A percentile compares a stretch with the other conserved stretches of the same genome.
Evolutionary conservation across 371 early-diverging fungal species (phyloP).

Genomic region (Nosema muscidifuracis): DNA sequence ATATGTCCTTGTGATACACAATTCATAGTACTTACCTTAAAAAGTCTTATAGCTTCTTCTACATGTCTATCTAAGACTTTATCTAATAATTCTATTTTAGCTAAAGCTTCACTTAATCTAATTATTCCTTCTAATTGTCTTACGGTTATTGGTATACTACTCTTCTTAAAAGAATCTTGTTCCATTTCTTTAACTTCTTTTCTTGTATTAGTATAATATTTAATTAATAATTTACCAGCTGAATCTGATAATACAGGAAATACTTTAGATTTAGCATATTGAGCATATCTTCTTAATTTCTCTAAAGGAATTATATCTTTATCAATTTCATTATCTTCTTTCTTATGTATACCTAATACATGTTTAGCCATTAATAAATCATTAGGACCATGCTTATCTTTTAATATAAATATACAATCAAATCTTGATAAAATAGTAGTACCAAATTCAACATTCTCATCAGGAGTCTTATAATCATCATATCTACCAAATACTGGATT

Average conservation of each 20-base stretch:
- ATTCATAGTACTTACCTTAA: constrained; percentile 91
- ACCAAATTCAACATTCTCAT: constrained; percentile 94
- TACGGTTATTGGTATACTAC: constrained; percentile 93
- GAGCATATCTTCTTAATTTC: constrained; percentile 56
- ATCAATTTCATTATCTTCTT: constrained; percentile 16
- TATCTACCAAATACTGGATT: constrained; percentile 99
- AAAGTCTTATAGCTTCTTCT: constrained; percentile 93
- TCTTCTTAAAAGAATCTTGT: constrained; percentile 68
- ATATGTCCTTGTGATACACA: constrained; percentile 66
- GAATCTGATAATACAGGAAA: constrained; percentile 55
- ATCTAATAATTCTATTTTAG: constrained; percentile 85
- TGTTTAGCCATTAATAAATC: constrained; percentile 67
- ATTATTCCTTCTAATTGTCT: constrained; percentile 96
- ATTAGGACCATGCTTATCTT: constrained; percentile 74
- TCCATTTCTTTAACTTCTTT: constrained; percentile 74
- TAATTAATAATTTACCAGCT: constrained; percentile 66
- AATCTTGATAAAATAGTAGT: constrained; percentile 91
- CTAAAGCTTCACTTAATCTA: constrained; percentile 93
- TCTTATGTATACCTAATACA: constrained; percentile 49
- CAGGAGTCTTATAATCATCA: constrained; percentile 77
- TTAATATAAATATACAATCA: constrained; percentile 88
- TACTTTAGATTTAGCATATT: constrained; percentile 58
- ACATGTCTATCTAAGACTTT: constrained; percentile 80
- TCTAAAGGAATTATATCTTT: constrained; percentile 54
- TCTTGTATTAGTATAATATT: constrained; percentile 84